Conservation (phyloP, 1,284 basidiomycete genomes). For the Gomphus sp. region DNA sequence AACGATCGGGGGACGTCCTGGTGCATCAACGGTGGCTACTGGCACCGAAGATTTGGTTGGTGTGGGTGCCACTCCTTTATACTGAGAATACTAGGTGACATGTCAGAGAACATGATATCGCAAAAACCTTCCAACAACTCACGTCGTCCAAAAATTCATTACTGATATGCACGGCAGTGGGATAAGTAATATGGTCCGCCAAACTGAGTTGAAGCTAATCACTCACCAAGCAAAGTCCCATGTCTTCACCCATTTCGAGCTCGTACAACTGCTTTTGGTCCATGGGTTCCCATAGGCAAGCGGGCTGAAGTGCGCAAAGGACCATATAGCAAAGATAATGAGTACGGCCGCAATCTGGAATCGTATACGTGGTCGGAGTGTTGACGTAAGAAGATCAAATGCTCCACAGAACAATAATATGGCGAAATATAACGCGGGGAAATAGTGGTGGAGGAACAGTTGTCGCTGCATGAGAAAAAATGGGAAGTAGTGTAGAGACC, state of each 20-base stretch:
- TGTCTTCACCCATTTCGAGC: slow-evolving; percentile 77
- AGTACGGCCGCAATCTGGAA: slow-evolving; percentile 74
- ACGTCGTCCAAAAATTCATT: slow-evolving; percentile 58
- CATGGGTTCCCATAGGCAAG: slow-evolving; percentile 81
- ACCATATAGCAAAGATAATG: slow-evolving; percentile 66
- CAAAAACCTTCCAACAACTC: slow-evolving; percentile 17
- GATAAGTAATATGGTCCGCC: neutral
- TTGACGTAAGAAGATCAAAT: slow-evolving; percentile 82
- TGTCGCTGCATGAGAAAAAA: slow-evolving; percentile 97
- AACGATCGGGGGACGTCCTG: slow-evolving; percentile 36
- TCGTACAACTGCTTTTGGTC: slow-evolving; percentile 75
- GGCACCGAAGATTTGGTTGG: slow-evolving; percentile 26
- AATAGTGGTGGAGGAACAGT: slow-evolving; percentile 95
- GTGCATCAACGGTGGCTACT: slow-evolving; percentile 35
- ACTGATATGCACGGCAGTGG: slow-evolving; percentile 25
- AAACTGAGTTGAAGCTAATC: neutral
- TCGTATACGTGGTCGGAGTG: slow-evolving; percentile 66
- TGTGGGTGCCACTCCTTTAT: slow-evolving; percentile 29
- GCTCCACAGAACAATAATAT: slow-evolving; percentile 72
- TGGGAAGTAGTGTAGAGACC: slow-evolving; percentile 91
- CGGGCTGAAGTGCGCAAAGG: slow-evolving; percentile 75
- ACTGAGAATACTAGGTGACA: slow-evolving; percentile 42
- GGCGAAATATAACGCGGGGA: slow-evolving; percentile 92
- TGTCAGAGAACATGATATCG: neutral
- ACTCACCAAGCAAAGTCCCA: slow-evolving; percentile 95